Evolutionary conservation across 2,329 filamentous ascomycete genomes (phyloP).

Genomic region (Colletotrichum acutatum): DNA sequence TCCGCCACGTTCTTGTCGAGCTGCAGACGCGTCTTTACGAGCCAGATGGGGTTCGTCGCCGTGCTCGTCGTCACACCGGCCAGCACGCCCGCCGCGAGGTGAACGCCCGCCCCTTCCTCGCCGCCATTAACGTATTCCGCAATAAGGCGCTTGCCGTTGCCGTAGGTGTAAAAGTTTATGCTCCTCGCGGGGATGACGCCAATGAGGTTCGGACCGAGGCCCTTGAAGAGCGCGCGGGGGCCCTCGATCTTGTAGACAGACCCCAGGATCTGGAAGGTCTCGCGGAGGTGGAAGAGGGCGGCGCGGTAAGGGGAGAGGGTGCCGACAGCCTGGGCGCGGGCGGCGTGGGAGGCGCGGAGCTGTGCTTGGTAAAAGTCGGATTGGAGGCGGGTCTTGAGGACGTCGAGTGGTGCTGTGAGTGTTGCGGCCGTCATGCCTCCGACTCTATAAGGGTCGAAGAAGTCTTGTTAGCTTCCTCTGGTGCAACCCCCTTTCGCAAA

Average conservation of each 20-base stretch:
- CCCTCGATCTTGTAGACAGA: constrained; percentile 86
- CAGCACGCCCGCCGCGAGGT: constrained; percentile 78
- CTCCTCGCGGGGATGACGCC: constrained; percentile 90
- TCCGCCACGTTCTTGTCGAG: constrained; percentile 86
- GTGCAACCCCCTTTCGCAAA: too few relatives aligned
- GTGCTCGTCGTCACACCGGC: constrained; percentile 90
- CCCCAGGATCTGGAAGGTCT: constrained; percentile 87
- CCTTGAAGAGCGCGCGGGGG: constrained; percentile 90
- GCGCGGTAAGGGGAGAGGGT: constrained; percentile 73
- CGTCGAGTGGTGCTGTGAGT: constrained; percentile 94
- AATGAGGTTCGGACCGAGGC: constrained; percentile 88
- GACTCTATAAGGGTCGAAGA: constrained; percentile 60
- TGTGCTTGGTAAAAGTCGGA: constrained; percentile 95
- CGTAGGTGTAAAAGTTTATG: constrained; percentile 95
- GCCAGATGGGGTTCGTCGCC: constrained; percentile 95
- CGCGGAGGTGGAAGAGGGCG: constrained; percentile 79
- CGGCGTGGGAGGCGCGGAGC: constrained; percentile 74
- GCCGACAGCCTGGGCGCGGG: constrained; percentile 59
- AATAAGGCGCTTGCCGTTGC: constrained; percentile 88
- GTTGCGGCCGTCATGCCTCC: constrained; percentile 92
- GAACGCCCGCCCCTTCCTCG: constrained; percentile 78
- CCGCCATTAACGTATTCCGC: constrained; percentile 79
- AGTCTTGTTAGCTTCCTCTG: constrained; percentile 18
- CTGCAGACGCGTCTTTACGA: constrained; percentile 93
- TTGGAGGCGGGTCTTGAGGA: constrained; percentile 92